Percentiles rank a stretch among this genome's conserved stretches.
These are phyloP conservation scores for Sarocladium brachiariae DNA, from an alignment of 2,329 filamentous ascomycete species.

Conservation along the genomic window DNA sequence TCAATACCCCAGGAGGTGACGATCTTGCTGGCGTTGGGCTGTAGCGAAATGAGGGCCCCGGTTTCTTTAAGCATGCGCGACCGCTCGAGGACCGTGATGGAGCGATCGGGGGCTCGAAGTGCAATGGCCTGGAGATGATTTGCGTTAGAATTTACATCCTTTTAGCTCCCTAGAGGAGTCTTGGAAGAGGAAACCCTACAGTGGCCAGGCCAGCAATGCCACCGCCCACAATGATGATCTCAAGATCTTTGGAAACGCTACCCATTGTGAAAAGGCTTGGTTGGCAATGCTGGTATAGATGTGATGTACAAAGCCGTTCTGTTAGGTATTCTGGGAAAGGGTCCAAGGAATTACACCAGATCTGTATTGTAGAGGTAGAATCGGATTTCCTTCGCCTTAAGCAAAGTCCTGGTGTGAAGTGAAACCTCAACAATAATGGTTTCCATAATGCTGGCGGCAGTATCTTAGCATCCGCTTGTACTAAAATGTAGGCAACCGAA, in stretches of 20 bases:
- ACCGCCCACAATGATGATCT: conserved; percentile 3
- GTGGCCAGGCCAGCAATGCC: background rate
- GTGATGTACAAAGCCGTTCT: too few relatives aligned
- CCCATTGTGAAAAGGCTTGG: background rate
- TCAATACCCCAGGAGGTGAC: background rate
- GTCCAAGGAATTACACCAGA: too few relatives aligned
- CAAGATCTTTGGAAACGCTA: background rate
- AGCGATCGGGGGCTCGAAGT: background rate
- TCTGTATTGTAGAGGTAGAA: too few relatives aligned
- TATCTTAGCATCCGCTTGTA: too few relatives aligned
- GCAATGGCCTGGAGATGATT: background rate
- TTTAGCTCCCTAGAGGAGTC: background rate
- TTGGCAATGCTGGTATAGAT: background rate
- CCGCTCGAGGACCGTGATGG: background rate
- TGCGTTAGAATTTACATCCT: background rate
- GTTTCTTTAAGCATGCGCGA: conserved; percentile 3
- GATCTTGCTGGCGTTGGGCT: background rate
- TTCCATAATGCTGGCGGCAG: too few relatives aligned
- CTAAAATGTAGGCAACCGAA: background rate
- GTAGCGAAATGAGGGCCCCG: background rate
- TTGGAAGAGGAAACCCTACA: background rate
- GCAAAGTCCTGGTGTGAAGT: too few relatives aligned
- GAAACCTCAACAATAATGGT: too few relatives aligned
- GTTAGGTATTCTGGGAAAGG: too few relatives aligned
- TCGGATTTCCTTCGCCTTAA: too few relatives aligned